Base-by-base conservation (phyloP, 179 eudicot genomes). In the Pouteria campechiana region DNA sequence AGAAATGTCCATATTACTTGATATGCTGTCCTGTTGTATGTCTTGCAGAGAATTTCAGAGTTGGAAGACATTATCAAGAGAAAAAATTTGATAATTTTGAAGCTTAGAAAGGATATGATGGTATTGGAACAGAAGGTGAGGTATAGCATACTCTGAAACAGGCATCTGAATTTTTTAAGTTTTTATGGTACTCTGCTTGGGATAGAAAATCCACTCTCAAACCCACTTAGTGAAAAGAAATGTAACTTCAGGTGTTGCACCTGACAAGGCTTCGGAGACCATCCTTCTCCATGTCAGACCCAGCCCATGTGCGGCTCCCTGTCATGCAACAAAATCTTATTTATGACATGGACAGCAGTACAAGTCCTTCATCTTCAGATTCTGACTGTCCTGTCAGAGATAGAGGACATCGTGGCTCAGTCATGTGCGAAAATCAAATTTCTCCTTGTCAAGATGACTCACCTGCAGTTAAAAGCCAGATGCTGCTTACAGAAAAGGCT, bases 111-210 rank as follows among this genome's bases (percentile, higher is more conserved):
- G 65, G 98, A 90, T 49, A 52, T 86, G 60, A 9, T 67, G 50
- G 61, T 74, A 25, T 62, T 90, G 17, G 96, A 86, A 63, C 94
- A 86, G 52, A 81, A 90, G 87, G 98, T 90, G 50, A 46, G 65
- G 29, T 17, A 25, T 17, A 22, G 6, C 6, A 8, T n/a, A 7
- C 2, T 15, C 24, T 0, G 12, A 11, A 32, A 17, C 37, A 3
- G 6, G 19, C 29, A 25, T 44, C 3, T 2, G 2, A 12, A 7
- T 0, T 3, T 8, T n/a, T 5, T 25, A 15, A 19, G 16, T 28
- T 1, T 14, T 18, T 9, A 3, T 47, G 19, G 16, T 17, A 31
- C 9, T 2, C 11, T 4, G 5, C 38, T 3, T 38, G 27, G 14
- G 14, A 34, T 4, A n/a, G 13, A 23, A 9, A 49, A 25, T 34